A percentile compares a stretch with the other conserved stretches of the same genome.
Evolutionary conservation across 352 stramenopile genomes (phyloP).

Genomic region (Pythium dissotocum): DNA sequence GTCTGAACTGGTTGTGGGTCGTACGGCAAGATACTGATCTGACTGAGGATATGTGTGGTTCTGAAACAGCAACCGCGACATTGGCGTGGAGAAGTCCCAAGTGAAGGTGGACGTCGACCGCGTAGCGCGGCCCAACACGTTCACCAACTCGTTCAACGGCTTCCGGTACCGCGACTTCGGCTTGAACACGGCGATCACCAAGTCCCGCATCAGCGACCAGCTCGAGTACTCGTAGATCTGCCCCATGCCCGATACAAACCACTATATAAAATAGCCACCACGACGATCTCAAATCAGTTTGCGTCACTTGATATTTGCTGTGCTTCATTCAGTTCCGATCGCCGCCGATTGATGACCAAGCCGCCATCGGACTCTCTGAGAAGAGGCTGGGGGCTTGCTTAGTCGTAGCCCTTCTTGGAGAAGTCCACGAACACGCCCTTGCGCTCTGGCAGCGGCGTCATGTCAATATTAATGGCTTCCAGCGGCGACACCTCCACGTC

Average conservation of each 20-base stretch:
- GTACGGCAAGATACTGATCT: background rate
- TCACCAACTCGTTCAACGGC: constrained; percentile 86
- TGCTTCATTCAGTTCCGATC: constrained; percentile 10
- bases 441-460: constrained; percentile 73
- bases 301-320: constrained; percentile 14
- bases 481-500: constrained; percentile 83
- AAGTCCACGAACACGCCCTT: constrained; percentile 82
- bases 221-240: constrained; percentile 53
- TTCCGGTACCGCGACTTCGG: constrained; percentile 85
- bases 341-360: background rate
- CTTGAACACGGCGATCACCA: constrained; percentile 78
- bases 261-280: background rate
- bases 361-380: background rate
- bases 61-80: constrained; percentile 47
- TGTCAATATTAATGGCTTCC: constrained; percentile 87
- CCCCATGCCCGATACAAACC: background rate
- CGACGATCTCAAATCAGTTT: background rate
- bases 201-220: constrained; percentile 78
- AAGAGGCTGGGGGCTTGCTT: constrained; percentile 20
- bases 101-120: constrained; percentile 72
- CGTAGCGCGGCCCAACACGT: constrained; percentile 63
- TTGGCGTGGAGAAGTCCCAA: constrained; percentile 74
- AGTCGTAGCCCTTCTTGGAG: constrained; percentile 88
- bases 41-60: constrained; percentile 1
- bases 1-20: too few relatives aligned